Base-by-base conservation (phyloP, 2,329 filamentous ascomycete species). In the Colletotrichum orbiculare region DNA sequence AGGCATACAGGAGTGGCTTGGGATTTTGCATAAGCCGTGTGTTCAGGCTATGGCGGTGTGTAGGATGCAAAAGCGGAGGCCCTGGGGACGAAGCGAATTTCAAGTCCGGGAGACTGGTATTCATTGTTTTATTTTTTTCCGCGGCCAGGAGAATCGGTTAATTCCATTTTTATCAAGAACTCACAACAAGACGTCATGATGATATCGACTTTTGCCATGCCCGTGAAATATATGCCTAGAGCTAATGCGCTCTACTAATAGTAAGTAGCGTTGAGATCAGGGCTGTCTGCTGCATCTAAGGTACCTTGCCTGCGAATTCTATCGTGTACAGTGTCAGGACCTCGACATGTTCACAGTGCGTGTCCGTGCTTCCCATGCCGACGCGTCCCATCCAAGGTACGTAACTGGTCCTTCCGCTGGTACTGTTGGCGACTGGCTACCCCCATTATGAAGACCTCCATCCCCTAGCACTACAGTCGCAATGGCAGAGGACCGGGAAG, bases 111-210 rank as follows among this genome's bases (percentile, higher is more conserved):
- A 63, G 46, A 63, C 59, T 57, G 52, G 63, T 52, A 63, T 52
- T 57, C 52, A 53, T 54, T 66, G 63, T 60, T 13, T 63, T 66
- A 66, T 60, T 13, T 63, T 63, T 66, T 15, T 54, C 50, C 47
- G 53, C 52, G 58, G 59, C 53, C 53, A n/a, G 59, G 59, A 38
- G 63, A 43, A 49, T 57, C 54, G 52, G 52, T 65, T 62, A 53
- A 66, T 66, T 35, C 57, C 11, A 63, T 25, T 66, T 42, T 41
- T 45, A 55, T 39, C 25, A 54, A 62, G 52, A 39, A 12, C 17
- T 43, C 8, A 43, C 13, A 13, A 50, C 17, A 58, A 15, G 37
- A 42, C 8, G 11, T 46, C 42, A 55, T 45, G 5, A 25, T 25
- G 25, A 25, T 25, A 25, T 25, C 25, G 25, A 25, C 25, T 5